Evolutionary conservation across 2,329 filamentous ascomycete genomes (phyloP).

Genomic region (Mycosphaerelloides madeirae): DNA sequence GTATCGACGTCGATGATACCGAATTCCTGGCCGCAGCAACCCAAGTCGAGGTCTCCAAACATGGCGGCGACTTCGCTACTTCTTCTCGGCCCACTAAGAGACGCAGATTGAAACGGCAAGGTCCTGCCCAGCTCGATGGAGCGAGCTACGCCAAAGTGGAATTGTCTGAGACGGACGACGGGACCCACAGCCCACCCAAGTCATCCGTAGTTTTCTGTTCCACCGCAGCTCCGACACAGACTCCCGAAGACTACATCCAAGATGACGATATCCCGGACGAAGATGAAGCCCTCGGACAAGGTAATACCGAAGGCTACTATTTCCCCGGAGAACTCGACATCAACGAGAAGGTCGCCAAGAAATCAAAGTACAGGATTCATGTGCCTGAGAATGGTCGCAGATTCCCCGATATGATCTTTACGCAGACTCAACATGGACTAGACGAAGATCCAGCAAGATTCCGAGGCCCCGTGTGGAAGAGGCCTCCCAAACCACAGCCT

Average conservation of each 20-base stretch:
- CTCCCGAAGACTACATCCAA: constrained; percentile 9
- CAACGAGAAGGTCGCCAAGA: constrained; percentile 23
- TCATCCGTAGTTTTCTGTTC: constrained; percentile 5
- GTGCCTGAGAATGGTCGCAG: constrained; percentile 37
- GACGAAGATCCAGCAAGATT: constrained; percentile 42
- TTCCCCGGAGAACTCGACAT: constrained; percentile 23
- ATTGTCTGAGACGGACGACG: constrained; percentile 19
- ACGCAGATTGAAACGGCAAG: constrained; percentile 19
- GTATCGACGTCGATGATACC: constrained; percentile 31
- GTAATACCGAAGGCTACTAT: constrained; percentile 15
- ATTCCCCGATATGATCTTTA: constrained; percentile 40
- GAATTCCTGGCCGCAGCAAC: constrained; percentile 30
- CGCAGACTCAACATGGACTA: constrained; percentile 39
- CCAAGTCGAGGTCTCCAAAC: constrained; percentile 27
- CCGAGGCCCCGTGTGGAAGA: constrained; percentile 47
- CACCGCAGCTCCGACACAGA: constrained; percentile 3
- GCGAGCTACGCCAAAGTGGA: too few relatives aligned
- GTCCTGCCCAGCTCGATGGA: constrained; percentile 21
- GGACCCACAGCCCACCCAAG: constrained; percentile 16
- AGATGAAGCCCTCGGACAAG: constrained; percentile 13
- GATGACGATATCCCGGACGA: constrained; percentile 5
- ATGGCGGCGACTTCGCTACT: constrained; percentile 25
- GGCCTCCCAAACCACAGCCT: constrained; percentile 26
- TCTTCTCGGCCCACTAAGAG: constrained; percentile 32
- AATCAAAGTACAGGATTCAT: constrained; percentile 42